phyloP scores from a whole-genome alignment of 202 grass and related monocot genomes.

The Bolboschoenoplectus hybrid region DNA sequence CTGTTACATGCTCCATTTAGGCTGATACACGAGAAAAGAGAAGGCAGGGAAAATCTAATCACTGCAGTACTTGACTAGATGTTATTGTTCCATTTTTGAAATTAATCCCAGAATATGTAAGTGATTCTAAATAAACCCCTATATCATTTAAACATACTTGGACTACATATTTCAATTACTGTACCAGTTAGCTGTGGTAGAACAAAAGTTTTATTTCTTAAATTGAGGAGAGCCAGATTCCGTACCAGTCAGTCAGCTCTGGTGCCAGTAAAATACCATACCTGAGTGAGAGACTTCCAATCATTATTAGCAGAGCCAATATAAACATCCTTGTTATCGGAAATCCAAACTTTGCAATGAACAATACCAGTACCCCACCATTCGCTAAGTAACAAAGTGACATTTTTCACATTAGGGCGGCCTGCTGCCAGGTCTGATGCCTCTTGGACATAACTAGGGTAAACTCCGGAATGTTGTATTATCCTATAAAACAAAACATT shows the following conservation, averaged over 20 bases:
- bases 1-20: not conserved
- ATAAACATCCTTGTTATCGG: slow-evolving; percentile 77
- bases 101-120: not conserved
- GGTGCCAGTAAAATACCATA: slow-evolving; percentile 21
- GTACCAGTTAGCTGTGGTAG: slow-evolving; percentile 8
- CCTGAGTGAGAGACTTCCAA: slow-evolving; percentile 99
- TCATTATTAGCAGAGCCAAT: slow-evolving; percentile 95
- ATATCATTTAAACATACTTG: not conserved
- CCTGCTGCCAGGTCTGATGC: slow-evolving; percentile 70
- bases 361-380: slow-evolving; percentile 91
- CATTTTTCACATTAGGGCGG: slow-evolving; percentile 85
- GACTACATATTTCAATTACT: slow-evolving; percentile 27
- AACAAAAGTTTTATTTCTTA: not conserved
- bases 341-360: slow-evolving; percentile 97
- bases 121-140: not conserved
- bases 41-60: not conserved
- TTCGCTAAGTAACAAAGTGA: slow-evolving; percentile 69
- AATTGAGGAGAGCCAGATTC: not conserved
- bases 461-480: slow-evolving; percentile 77
- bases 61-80: not conserved
- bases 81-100: not conserved
- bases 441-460: slow-evolving; percentile 82
- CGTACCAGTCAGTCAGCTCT: not conserved
- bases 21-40: not conserved
- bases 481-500: slow-evolving; percentile 60